Evolutionary conservation across 495 filamentous ascomycete genomes (phyloP).

Genomic region (Penicillium antarcticum): DNA sequence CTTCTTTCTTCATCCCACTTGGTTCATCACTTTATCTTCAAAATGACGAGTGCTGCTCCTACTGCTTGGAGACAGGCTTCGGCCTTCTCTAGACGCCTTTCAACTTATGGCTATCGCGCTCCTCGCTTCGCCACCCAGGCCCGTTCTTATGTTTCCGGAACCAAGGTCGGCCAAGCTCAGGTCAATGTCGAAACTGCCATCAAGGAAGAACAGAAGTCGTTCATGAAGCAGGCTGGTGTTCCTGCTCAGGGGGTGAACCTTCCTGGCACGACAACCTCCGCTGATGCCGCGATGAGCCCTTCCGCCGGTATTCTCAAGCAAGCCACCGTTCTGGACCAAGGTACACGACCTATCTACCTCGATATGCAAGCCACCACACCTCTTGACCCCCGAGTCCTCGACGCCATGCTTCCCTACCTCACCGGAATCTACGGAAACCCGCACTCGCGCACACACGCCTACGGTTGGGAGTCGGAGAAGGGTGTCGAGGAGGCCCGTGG

Average conservation of each 20-base stretch:
- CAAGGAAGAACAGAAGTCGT: slow-evolving; percentile 76
- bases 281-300: slow-evolving; percentile 72
- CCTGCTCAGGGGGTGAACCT: slow-evolving; percentile 51
- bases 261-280: slow-evolving; percentile 56
- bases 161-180: slow-evolving; percentile 74
- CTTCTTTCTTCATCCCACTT: slow-evolving; percentile 15
- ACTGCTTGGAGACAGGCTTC: slow-evolving; percentile 76
- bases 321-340: slow-evolving; percentile 90
- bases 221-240: slow-evolving; percentile 67
- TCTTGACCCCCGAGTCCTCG: slow-evolving; percentile 86
- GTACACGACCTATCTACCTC: slow-evolving; percentile 90
- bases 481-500: slow-evolving; percentile 82
- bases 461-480: slow-evolving; percentile 97
- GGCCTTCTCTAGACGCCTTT: slow-evolving; percentile 55
- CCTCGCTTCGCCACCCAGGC: slow-evolving; percentile 35
- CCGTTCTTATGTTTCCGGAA: slow-evolving; percentile 80
- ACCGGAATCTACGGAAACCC: slow-evolving; percentile 96
- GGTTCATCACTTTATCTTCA: slow-evolving; percentile 24
- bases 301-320: slow-evolving; percentile 87
- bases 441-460: slow-evolving; percentile 95
- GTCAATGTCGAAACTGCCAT: slow-evolving; percentile 80
- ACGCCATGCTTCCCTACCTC: slow-evolving; percentile 94
- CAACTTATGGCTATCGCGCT: slow-evolving; percentile 46
- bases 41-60: slow-evolving; percentile 72
- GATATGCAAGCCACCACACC: slow-evolving; percentile 99